Evolutionary conservation across 2,329 filamentous ascomycete species (phyloP).

Genomic region (Hypoxylon sp.): DNA sequence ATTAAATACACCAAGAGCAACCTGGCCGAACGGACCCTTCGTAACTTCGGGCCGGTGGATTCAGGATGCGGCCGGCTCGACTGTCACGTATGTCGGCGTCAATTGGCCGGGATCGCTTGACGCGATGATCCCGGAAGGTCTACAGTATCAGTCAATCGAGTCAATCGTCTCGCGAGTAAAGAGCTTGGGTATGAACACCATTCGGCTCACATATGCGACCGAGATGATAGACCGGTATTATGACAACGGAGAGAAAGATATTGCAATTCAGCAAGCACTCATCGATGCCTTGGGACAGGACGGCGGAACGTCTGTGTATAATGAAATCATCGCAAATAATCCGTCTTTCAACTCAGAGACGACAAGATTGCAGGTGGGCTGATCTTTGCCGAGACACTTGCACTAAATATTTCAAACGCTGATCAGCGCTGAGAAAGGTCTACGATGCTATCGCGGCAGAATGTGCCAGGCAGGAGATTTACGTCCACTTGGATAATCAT

Average conservation of each 20-base stretch:
- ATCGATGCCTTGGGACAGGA: slow-evolving; percentile 62
- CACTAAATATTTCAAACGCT: not conserved
- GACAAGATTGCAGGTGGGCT: slow-evolving; percentile 65
- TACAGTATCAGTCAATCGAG: slow-evolving; percentile 72
- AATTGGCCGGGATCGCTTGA: slow-evolving; percentile 75
- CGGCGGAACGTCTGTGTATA: slow-evolving; percentile 65
- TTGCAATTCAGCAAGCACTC: slow-evolving; percentile 63
- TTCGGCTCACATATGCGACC: slow-evolving; percentile 74
- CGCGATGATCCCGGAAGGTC: slow-evolving; percentile 74
- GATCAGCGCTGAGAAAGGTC: slow-evolving; percentile 55
- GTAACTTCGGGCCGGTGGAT: slow-evolving; percentile 61
- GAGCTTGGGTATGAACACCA: slow-evolving; percentile 73
- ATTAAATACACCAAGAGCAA: slow-evolving; percentile 34
- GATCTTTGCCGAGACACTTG: not conserved
- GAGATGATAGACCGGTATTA: slow-evolving; percentile 74
- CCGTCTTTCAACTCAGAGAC: slow-evolving; percentile 68
- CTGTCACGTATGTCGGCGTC: slow-evolving; percentile 67
- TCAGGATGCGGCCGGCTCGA: slow-evolving; percentile 59
- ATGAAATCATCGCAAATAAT: slow-evolving; percentile 69
- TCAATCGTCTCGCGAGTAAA: slow-evolving; percentile 70
- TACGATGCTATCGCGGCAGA: slow-evolving; percentile 75
- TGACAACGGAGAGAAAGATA: slow-evolving; percentile 62
- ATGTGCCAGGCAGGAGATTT: slow-evolving; percentile 68
- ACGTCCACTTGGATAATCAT: slow-evolving; percentile 74
- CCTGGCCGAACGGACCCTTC: slow-evolving; percentile 63